Base-by-base conservation (phyloP, 2,329 filamentous ascomycete species). In the Bipolaris bicolor region DNA sequence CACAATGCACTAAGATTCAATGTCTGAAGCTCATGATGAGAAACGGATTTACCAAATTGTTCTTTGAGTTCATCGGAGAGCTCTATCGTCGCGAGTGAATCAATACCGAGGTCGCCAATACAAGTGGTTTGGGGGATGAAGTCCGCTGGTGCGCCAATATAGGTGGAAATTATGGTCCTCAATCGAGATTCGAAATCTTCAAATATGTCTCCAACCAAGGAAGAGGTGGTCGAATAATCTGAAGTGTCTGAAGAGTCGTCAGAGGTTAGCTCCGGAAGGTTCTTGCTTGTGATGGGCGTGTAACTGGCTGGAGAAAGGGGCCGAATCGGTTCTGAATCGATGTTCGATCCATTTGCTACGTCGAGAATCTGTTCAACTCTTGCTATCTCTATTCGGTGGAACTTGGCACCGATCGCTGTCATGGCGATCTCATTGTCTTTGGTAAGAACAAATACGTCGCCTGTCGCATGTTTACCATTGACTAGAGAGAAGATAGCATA, bases 51-150 rank as follows among this genome's bases (percentile, higher is more conserved):
- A 5, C 52, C 51, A 22, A 47, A 45, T 15, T 36, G 22, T 5
- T 58, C 52, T 15, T 29, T 41, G 5, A 64, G 51, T 29, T 62
- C 53, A 33, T 51, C 43, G 11, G 55, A 52, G 20, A 67, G 49
- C 33, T 67, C 62, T 2, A 60, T 49, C 15, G 62, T 45, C 3
- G 60, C 52, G 4, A 67, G 52, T 5, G 64, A 67, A 26, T 67
- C 64, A 15, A 65, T 40, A 15, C 64, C 64, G 10, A 67, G 50
- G 40, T 67, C 62, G 7, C 44, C 60, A 41, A 66, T 51, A 20
- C 41, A 50, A 16, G 52, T 45, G 7, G 37, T 43, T 18, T 40
- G 37, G n/a, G 54, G 41, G 10, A 60, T 57, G 9, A 45, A 45
- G 31, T 58, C 59, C 2, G 39, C 16, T n/a, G 47, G 47, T 49